A percentile compares a stretch with the other conserved stretches of the same genome.
phyloP scores from a whole-genome alignment of 129 eudicot species.

The Flaveria trinervia region DNA sequence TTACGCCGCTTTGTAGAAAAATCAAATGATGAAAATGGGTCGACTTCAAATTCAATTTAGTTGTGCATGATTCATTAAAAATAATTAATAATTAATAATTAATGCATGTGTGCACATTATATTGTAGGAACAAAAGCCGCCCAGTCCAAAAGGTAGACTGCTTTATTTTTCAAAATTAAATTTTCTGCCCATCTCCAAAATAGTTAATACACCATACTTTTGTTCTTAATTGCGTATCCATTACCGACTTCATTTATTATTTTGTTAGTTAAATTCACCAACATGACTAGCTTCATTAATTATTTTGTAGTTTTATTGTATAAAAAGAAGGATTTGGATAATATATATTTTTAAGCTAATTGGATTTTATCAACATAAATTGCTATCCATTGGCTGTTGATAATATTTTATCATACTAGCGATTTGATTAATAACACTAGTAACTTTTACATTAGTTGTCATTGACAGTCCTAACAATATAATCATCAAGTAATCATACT shows the following conservation, averaged over 20 bases:
- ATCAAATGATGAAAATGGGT: background rate
- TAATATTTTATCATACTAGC: too few relatives aligned
- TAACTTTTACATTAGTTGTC: too few relatives aligned
- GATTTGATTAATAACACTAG: too few relatives aligned
- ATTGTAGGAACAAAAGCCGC: constrained; percentile 17
- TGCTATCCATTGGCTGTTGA: too few relatives aligned
- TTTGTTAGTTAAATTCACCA: constrained; percentile 21
- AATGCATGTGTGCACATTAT: constrained; percentile 29
- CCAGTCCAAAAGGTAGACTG: constrained; percentile 27
- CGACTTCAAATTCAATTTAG: background rate
- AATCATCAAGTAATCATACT: too few relatives aligned
- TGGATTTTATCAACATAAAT: too few relatives aligned
- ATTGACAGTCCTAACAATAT: too few relatives aligned
- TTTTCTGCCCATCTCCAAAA: constrained; percentile 11
- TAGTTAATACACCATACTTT: constrained; percentile 27
- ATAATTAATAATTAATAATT: constrained; percentile 6
- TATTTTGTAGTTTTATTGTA: background rate
- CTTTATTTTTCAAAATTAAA: background rate
- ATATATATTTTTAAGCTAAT: too few relatives aligned
- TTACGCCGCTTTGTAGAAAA: background rate
- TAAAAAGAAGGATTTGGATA: too few relatives aligned
- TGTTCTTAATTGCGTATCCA: constrained; percentile 27
- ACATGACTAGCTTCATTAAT: constrained; percentile 10
- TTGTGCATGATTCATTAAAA: constrained; percentile 9
- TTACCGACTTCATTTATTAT: constrained; percentile 32